Conservation (phyloP, 108 stramenopile species). For the Skeletonema marinoi region DNA sequence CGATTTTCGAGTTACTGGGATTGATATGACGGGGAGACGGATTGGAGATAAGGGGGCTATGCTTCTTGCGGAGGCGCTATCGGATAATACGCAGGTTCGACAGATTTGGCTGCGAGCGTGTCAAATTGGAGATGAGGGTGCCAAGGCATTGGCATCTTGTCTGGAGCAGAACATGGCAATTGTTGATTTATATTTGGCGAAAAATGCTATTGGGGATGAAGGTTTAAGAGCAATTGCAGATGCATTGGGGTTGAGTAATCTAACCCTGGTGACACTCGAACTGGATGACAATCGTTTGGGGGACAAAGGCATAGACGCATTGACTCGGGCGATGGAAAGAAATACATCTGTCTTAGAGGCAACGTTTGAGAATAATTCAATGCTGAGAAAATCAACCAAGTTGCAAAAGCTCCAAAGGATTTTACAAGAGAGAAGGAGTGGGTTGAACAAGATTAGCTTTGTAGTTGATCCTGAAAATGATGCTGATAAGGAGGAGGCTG, state of each 20-base stretch:
- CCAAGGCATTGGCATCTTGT: conserved; percentile 36
- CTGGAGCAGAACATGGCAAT: conserved; percentile 50
- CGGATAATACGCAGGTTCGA: conserved; percentile 43
- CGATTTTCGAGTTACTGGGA: conserved; percentile 36
- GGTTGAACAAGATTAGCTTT: conserved; percentile 34
- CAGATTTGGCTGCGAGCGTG: conserved; percentile 42
- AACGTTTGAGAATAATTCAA: conserved; percentile 39
- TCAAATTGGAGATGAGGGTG: conserved; percentile 23
- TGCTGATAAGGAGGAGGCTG: not conserved
- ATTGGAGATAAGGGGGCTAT: conserved; percentile 25
- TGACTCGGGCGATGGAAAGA: conserved; percentile 45
- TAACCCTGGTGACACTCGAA: conserved; percentile 36
- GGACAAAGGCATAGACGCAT: conserved; percentile 53
- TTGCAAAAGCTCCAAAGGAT: conserved; percentile 6
- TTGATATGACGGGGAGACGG: conserved; percentile 28
- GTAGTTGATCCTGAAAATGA: conserved; percentile 31
- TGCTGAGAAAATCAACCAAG: not conserved
- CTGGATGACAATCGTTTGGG: conserved; percentile 42
- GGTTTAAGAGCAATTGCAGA: conserved; percentile 23
- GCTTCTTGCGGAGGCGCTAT: conserved; percentile 25
- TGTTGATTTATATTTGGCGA: conserved; percentile 43
- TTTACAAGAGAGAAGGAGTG: conserved; percentile 28
- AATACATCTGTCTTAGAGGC: conserved; percentile 50
- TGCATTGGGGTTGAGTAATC: conserved; percentile 40
- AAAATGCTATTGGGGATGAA: conserved; percentile 35